A percentile compares a stretch with the other conserved stretches of the same genome.
These are phyloP conservation scores for Chamaecrista fasciculata DNA, from an alignment of 306 rosid genomes.

Conservation along the genomic window DNA sequence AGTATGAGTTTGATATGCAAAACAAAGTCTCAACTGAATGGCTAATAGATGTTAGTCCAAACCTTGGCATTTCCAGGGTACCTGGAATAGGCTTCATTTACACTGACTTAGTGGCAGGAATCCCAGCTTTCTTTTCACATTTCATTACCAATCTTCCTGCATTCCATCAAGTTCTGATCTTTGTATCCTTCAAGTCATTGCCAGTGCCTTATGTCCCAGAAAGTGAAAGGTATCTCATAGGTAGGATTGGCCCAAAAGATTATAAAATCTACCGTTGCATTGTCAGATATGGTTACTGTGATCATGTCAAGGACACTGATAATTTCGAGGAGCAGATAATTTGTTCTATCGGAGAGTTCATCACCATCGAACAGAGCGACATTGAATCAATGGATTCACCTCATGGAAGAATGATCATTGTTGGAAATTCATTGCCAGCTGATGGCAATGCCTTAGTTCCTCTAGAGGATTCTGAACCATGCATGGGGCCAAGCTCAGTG, in stretches of 20 bases:
- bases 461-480: slow-evolving; percentile 13
- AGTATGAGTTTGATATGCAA: slow-evolving; percentile 66
- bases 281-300: slow-evolving; percentile 73
- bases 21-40: slow-evolving; percentile 80
- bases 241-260: slow-evolving; percentile 63
- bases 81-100: slow-evolving; percentile 81
- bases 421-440: slow-evolving; percentile 50
- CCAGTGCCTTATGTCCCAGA: slow-evolving; percentile 59
- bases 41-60: slow-evolving; percentile 59
- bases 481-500: background rate
- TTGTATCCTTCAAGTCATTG: slow-evolving; percentile 75
- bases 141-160: slow-evolving; percentile 82
- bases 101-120: slow-evolving; percentile 67
- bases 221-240: slow-evolving; percentile 65
- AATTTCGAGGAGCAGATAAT: slow-evolving; percentile 82
- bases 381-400: slow-evolving; percentile 43
- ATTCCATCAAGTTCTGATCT: slow-evolving; percentile 71
- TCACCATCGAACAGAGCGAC: slow-evolving; percentile 57
- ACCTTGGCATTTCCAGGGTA: slow-evolving; percentile 71
- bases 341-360: slow-evolving; percentile 69
- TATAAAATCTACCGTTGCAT: slow-evolving; percentile 71
- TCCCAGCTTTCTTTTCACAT: slow-evolving; percentile 88
- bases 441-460: slow-evolving; percentile 62
- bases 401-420: slow-evolving; percentile 59
- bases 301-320: slow-evolving; percentile 53